A percentile compares a stretch with the other conserved stretches of the same genome.
Evolutionary conservation across 805 yeast genomes (phyloP).

Genomic region (Metschnikowia rubicola): DNA sequence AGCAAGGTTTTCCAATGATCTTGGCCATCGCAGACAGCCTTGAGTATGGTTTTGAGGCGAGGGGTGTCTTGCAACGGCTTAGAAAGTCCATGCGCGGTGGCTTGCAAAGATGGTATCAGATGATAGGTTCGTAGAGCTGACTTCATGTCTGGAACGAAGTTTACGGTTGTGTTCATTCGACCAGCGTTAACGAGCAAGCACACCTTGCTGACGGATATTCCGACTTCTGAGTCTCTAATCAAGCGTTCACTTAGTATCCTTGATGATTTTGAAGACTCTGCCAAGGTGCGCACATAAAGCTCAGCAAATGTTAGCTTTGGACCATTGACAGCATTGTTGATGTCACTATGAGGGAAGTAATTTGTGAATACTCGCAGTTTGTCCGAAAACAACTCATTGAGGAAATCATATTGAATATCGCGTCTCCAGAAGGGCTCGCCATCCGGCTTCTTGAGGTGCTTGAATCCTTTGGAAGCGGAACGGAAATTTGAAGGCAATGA

Average conservation of each 20-base stretch:
- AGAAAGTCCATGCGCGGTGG: conserved; percentile 48
- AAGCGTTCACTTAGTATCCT: conserved; percentile 78
- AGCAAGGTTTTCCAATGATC: conserved; percentile 46
- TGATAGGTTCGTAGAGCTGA: conserved; percentile 90
- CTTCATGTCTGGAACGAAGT: conserved; percentile 93
- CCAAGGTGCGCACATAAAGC: conserved; percentile 74
- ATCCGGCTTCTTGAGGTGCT: conserved; percentile 81
- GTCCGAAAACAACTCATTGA: conserved; percentile 62
- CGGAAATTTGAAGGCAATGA: conserved; percentile 13
- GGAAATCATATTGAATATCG: conserved; percentile 83
- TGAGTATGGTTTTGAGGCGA: conserved; percentile 80
- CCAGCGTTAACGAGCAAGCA: conserved; percentile 89
- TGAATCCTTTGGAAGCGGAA: conserved; percentile 28
- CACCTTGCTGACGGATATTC: conserved; percentile 71
- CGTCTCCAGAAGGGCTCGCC: conserved; percentile 89
- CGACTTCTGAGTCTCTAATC: conserved; percentile 55
- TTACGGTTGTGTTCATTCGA: conserved; percentile 90
- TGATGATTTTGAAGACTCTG: conserved; percentile 80
- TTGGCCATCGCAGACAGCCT: conserved; percentile 77
- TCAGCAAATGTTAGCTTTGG: conserved; percentile 75
- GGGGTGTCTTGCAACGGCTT: conserved; percentile 95
- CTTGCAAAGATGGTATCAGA: conserved; percentile 86
- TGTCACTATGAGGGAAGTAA: conserved; percentile 45
- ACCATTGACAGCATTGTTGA: conserved; percentile 31
- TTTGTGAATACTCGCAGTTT: conserved; percentile 65